Conservation (phyloP, 1,284 basidiomycete species). For the Papiliotrema flavescens region DNA sequence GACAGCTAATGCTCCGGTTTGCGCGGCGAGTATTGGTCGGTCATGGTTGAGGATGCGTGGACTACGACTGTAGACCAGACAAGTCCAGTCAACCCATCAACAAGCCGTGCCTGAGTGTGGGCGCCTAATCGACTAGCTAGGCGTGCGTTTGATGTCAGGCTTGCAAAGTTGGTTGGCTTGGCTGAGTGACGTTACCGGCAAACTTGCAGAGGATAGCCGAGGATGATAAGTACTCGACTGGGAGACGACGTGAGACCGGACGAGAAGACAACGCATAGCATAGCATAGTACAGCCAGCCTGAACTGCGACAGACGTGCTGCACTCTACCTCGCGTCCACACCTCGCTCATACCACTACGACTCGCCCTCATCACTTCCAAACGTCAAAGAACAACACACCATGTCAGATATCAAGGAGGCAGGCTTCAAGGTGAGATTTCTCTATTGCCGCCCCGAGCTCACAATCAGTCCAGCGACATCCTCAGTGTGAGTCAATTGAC, state of each 20-base stretch:
- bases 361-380: not conserved
- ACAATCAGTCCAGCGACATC: conserved; percentile 64
- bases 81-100: not conserved
- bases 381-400: not conserved
- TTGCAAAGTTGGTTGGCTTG: no score
- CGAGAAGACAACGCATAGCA: no score
- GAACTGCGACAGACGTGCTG: not conserved
- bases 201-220: no score
- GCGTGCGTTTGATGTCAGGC: no score
- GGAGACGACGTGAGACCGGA: no score
- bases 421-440: conserved; percentile 45
- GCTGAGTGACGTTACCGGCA: no score
- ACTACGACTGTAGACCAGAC: not conserved
- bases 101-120: not conserved
- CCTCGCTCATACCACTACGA: not conserved
- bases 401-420: conserved; percentile 49
- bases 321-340: not conserved
- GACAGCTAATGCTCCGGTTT: not conserved
- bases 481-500: conserved; percentile 51
- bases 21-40: not conserved
- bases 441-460: no score
- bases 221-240: no score
- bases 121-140: not conserved
- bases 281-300: no score
- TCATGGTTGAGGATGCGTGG: not conserved